Base-by-base conservation (phyloP, 805 yeast genomes). In the Kuraishia capsulata region DNA sequence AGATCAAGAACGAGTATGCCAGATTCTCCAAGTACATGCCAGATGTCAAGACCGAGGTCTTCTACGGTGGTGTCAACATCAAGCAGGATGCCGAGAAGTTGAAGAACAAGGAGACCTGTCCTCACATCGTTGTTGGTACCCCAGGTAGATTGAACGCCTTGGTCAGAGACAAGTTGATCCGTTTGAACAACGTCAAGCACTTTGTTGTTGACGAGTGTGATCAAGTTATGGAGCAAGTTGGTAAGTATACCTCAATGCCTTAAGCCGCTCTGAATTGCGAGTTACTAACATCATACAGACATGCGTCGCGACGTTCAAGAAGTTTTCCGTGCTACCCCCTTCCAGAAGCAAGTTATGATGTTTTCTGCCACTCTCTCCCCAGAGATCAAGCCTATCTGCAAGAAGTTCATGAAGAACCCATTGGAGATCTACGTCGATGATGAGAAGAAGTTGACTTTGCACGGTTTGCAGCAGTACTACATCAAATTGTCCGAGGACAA, bases 241-340 rank as follows among this genome's bases (percentile, higher is more conserved):
- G 57, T 52, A 51, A 44, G 57, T 52, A 38, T 35, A n/a, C n/a
- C n/a, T n/a, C n/a, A n/a, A n/a, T 19, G 9, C 19, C 17, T 5
- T 14, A 11, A n/a, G 17, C n/a, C 16, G 35, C n/a, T 4, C 35
- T 32, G 19, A 23, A 13, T 8, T 10, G 14, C 11, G 11, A 9
- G 26, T 8, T 24, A 9, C 11, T 24, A 24, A 9, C 8, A 8
- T 24, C 35, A 39, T 37, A 26, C 81, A 54, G 94, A 83, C 54
- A 90, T 90, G 98, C 85, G 98, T 73, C 81, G 96, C 63, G 98
- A 90, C 59, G 96, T 90, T 42, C 98, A 90, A 72, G 97, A 90
- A 60, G 84, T 92, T 48, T 90, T 92, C 79, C 81, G 96, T 64
- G 85, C 85, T 44, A 90, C 98, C 38, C 98, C 98, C 49, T 95